Evolutionary conservation across 768 basidiomycete genomes (phyloP), one percentile per base, ranked within the genome.

Genomic region (Gautieria morchelliformis): DNA sequence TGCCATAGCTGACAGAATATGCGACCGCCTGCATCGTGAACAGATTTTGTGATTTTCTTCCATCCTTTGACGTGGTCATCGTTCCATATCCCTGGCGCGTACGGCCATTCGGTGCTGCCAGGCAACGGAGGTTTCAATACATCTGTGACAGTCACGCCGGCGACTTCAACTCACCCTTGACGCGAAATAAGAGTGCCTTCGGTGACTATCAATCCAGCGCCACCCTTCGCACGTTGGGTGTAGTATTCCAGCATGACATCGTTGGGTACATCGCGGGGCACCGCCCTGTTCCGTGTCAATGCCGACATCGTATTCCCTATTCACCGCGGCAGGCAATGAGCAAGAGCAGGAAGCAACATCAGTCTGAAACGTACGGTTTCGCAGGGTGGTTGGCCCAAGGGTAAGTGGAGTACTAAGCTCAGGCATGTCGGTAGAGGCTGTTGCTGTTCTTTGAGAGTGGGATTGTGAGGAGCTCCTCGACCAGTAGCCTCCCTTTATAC

Each of bases 1-100:
- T 76, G 73, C 71, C 73, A 75, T 2, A 76, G 58, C 66, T 82
- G 81, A 46, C 66, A 63, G 48, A 75, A 78, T 19, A 80, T 75
- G 32, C 67, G 60, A 10, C 72, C 70, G 5, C 75, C 76, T 39
- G 71, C 74, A 8, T 66, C 63, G 60, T 81, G 78, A 8, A 82
- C 76, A 1, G 70, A 71, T 47, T 77, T 75, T 1, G 70, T 74
- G 50, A 81, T 67, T 52, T 70, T 72, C 59, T 73, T 77, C 77
- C 78, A 79, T 5, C 64, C 76, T 11, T 62, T 61, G 15, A 75
- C 67, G 58, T 79, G 76, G 33, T 75, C 72, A 10, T 69, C 60
- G 58, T 65, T 73, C 75, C 76, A 78, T 27, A 78, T 72, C 5
- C 78, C 78, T n/a, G 76, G 76, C 1, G 73, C 73, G 60, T 71